A percentile compares a stretch with the other conserved stretches of the same genome.
Evolutionary conservation across 495 filamentous ascomycete genomes (phyloP).

Genomic region (Aeminium ludgeri): DNA sequence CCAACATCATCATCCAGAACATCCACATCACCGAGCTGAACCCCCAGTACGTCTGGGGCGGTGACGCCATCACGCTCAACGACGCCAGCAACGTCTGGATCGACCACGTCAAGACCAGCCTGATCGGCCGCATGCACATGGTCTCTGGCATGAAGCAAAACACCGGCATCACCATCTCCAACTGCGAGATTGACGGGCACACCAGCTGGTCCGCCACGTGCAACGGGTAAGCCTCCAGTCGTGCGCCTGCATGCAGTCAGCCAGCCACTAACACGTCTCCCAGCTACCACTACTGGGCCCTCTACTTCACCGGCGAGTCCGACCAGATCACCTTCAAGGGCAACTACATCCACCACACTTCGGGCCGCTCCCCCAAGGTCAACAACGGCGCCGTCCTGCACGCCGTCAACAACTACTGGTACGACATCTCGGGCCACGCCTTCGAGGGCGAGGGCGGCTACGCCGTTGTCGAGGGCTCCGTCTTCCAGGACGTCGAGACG

Average conservation of each 20-base stretch:
- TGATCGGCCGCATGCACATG: conserved; percentile 31
- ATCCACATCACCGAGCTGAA: conserved; percentile 33
- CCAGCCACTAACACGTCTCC: not conserved
- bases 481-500: conserved; percentile 35
- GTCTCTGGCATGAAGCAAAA: conserved; percentile 23
- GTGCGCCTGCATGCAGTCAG: not conserved
- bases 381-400: conserved; percentile 31
- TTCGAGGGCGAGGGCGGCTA: conserved; percentile 37
- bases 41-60: conserved; percentile 35
- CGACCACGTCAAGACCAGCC: conserved; percentile 29
- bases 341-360: conserved; percentile 37
- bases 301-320: conserved; percentile 30
- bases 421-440: conserved; percentile 35
- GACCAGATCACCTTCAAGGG: conserved; percentile 30
- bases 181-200: conserved; percentile 31
- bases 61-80: conserved; percentile 32
- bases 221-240: too few species aligned
- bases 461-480: conserved; percentile 42
- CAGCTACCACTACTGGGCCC: conserved; percentile 41
- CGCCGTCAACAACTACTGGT: conserved; percentile 44
- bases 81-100: conserved; percentile 32
- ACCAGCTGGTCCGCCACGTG: conserved; percentile 35
- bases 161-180: conserved; percentile 28
- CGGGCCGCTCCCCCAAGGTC: conserved; percentile 37
- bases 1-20: conserved; percentile 35